These are phyloP conservation scores for Orobanche coerulescens DNA, from an alignment of 257 asterid species.

Conservation along the genomic window DNA sequence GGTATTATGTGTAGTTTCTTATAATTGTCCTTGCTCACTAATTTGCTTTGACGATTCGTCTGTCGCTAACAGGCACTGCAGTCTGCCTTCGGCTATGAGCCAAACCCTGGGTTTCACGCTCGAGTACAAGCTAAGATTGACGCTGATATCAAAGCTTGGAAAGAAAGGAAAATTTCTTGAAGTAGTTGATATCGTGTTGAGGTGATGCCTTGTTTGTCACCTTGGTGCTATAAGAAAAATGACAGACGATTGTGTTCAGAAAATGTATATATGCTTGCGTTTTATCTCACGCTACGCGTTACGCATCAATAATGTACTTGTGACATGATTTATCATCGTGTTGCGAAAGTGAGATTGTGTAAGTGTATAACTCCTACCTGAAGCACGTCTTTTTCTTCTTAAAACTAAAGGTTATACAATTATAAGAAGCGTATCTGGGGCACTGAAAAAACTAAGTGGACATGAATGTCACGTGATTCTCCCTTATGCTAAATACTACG, in stretches of 20 bases:
- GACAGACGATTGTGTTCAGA: too few relatives aligned
- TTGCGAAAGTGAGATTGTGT: not conserved
- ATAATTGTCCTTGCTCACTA: not conserved
- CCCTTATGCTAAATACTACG: too few relatives aligned
- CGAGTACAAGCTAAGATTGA: slow-evolving; percentile 54
- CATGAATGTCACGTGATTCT: too few relatives aligned
- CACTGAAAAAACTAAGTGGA: too few relatives aligned
- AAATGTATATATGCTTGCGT: not conserved
- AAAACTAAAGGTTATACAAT: too few relatives aligned
- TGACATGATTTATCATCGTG: not conserved
- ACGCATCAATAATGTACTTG: not conserved
- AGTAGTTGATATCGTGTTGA: not conserved
- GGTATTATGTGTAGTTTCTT: too few relatives aligned
- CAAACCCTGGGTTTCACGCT: slow-evolving; percentile 75
- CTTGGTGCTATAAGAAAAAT: too few relatives aligned
- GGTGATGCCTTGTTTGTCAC: too few relatives aligned
- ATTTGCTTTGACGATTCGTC: not conserved
- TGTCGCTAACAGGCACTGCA: slow-evolving; percentile 47
- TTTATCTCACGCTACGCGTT: not conserved
- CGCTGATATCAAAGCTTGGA: slow-evolving; percentile 64
- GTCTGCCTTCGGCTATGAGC: slow-evolving; percentile 66
- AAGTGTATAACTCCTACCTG: too few relatives aligned
- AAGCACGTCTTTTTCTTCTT: too few relatives aligned
- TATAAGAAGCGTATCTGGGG: too few relatives aligned
- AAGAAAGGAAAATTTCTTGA: slow-evolving; percentile 59